phyloP scores from a whole-genome alignment of 2,329 filamentous ascomycete species.

The Trichophyton benhamiae region DNA sequence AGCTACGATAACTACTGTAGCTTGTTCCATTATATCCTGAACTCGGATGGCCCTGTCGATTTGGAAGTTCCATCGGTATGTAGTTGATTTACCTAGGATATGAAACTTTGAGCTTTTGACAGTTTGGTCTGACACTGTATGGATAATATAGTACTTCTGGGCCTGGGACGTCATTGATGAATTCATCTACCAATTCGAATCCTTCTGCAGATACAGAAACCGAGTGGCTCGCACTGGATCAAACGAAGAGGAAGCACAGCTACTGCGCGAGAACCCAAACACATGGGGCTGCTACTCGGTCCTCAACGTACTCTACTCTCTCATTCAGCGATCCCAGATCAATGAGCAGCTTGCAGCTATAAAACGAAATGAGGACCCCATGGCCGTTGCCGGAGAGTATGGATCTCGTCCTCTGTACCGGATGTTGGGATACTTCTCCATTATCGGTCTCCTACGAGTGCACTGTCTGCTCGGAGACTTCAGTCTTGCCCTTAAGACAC shows the following conservation, averaged over 20 bases:
- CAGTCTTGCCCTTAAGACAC: slow-evolving; percentile 92
- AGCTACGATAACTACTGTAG: slow-evolving; percentile 99
- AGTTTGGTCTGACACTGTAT: neutral
- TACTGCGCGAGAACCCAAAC: slow-evolving; percentile 92
- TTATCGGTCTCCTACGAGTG: slow-evolving; percentile 90
- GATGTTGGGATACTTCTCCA: slow-evolving; percentile 99
- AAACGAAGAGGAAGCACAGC: slow-evolving; percentile 83
- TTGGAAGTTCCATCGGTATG: slow-evolving; percentile 84
- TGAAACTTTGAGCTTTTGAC: neutral
- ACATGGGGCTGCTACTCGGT: slow-evolving; percentile 99
- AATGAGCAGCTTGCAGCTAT: slow-evolving; percentile 91
- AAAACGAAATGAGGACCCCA: slow-evolving; percentile 84
- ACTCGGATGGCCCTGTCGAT: slow-evolving; percentile 97
- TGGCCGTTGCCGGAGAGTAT: slow-evolving; percentile 84
- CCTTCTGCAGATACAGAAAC: slow-evolving; percentile 94
- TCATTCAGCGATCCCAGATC: slow-evolving; percentile 97
- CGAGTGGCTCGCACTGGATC: slow-evolving; percentile 67
- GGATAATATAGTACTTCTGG: slow-evolving; percentile 83
- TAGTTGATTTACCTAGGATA: neutral
- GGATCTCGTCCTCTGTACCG: slow-evolving; percentile 87
- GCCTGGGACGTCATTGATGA: slow-evolving; percentile 99
- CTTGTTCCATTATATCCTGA: slow-evolving; percentile 97
- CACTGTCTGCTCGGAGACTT: slow-evolving; percentile 97
- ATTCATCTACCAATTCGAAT: slow-evolving; percentile 99
- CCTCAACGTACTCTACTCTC: slow-evolving; percentile 96